Conservation (phyloP, 2,329 filamentous ascomycete genomes). For the Cylindrodendrum hubeiense region DNA sequence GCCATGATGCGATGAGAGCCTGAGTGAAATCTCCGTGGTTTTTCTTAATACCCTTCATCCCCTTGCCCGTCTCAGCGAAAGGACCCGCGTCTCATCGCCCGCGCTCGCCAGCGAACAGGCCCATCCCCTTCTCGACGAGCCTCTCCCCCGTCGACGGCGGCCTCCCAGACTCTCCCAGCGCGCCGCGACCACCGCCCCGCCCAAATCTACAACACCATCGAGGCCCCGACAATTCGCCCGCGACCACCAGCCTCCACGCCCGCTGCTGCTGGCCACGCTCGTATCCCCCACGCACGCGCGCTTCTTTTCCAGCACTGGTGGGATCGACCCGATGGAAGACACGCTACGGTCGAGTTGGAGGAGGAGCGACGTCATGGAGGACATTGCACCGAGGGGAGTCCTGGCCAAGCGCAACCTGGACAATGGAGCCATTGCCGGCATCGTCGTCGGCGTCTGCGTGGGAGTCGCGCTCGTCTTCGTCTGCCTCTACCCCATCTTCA, state of each 20-base stretch:
- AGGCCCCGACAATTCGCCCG: slow-evolving; percentile 30
- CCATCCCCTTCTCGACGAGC: slow-evolving; percentile 25
- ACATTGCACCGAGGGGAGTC: slow-evolving; percentile 33
- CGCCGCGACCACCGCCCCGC: slow-evolving; percentile 37
- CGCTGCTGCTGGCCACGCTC: slow-evolving; percentile 37
- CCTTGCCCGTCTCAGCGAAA: slow-evolving; percentile 13
- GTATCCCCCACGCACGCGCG: slow-evolving; percentile 13
- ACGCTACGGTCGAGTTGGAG: slow-evolving; percentile 35
- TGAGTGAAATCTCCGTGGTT: slow-evolving; percentile 26
- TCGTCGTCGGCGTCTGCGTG: slow-evolving; percentile 52
- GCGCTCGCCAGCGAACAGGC: slow-evolving; percentile 32
- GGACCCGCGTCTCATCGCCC: slow-evolving; percentile 32
- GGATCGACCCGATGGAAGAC: slow-evolving; percentile 37
- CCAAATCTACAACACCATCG: slow-evolving; percentile 26
- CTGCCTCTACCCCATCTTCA: slow-evolving; percentile 55
- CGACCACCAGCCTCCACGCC: slow-evolving; percentile 30
- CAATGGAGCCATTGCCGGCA: slow-evolving; percentile 53
- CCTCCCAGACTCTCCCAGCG: slow-evolving; percentile 36
- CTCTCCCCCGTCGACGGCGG: slow-evolving; percentile 36
- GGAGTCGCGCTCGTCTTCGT: slow-evolving; percentile 49
- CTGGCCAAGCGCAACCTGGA: slow-evolving; percentile 46
- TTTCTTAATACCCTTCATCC: too few relatives aligned
- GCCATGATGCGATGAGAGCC: slow-evolving; percentile 38
- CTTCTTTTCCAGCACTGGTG: slow-evolving; percentile 15
- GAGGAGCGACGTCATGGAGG: slow-evolving; percentile 39